These are phyloP conservation scores for Microthlaspi erraticum DNA, from an alignment of 345 rosid genomes.

Conservation along the genomic window DNA sequence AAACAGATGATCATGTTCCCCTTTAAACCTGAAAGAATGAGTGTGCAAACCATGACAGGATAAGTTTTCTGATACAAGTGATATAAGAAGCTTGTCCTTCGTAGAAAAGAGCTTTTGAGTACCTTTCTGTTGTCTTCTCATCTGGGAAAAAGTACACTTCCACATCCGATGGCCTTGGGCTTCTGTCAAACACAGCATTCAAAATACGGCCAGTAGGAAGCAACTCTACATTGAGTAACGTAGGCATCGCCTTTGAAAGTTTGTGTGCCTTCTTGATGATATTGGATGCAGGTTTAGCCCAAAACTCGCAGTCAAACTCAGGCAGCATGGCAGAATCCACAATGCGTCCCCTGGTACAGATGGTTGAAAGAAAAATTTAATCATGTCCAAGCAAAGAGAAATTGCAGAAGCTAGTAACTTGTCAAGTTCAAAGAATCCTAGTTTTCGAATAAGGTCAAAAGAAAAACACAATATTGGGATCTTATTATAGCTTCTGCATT, in stretches of 20 bases:
- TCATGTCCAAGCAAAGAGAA: constrained; percentile 24
- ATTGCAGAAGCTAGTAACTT: constrained; percentile 14
- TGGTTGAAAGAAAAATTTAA: constrained; percentile 33
- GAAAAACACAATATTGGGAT: constrained; percentile 2
- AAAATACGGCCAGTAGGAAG: constrained; percentile 47
- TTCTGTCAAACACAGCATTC: constrained; percentile 41
- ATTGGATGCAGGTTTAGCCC: constrained; percentile 54
- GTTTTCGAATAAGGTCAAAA: constrained; percentile 11
- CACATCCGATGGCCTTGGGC: constrained; percentile 53
- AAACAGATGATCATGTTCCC: constrained; percentile 41
- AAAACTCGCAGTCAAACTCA: constrained; percentile 54
- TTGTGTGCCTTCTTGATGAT: constrained; percentile 52
- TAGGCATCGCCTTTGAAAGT: constrained; percentile 53
- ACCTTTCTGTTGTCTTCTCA: constrained; percentile 54
- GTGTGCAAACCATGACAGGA: constrained; percentile 8
- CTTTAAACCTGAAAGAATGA: constrained; percentile 38
- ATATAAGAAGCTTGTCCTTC: constrained; percentile 19
- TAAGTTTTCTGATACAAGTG: constrained; percentile 1
- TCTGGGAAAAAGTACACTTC: constrained; percentile 63
- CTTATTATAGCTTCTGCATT: not conserved
- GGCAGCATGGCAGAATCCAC: constrained; percentile 35
- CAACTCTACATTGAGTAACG: constrained; percentile 52
- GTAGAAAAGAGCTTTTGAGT: constrained; percentile 27
- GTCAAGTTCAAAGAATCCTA: constrained; percentile 19
- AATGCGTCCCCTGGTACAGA: constrained; percentile 59